Percentiles rank a stretch among this genome's conserved stretches.
Conservation (phyloP, 2,329 filamentous ascomycete species). For the Trichophyton simii region DNA sequence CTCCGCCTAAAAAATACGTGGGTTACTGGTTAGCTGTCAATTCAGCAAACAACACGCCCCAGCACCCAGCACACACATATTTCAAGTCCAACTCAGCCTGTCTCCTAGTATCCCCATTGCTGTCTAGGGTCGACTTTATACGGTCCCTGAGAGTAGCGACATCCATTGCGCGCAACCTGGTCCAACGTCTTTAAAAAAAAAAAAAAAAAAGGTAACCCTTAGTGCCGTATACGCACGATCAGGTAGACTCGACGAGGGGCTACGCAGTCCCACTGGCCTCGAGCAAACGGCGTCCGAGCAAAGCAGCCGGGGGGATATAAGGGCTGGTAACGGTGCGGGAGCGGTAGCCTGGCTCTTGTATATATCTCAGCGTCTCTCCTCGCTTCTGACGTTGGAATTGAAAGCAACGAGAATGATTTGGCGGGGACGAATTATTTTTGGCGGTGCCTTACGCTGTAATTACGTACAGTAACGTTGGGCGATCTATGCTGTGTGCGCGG, state of each 20-base stretch:
- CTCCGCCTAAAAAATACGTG: slow-evolving; percentile 54
- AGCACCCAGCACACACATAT: slow-evolving; percentile 39
- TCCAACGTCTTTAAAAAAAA: neutral
- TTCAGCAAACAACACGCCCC: neutral
- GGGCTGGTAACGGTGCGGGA: neutral
- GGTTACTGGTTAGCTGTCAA: neutral
- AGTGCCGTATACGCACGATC: slow-evolving; percentile 3
- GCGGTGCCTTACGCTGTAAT: slow-evolving; percentile 2
- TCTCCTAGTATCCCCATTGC: slow-evolving; percentile 48
- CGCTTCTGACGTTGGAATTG: neutral
- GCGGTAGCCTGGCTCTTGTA: neutral
- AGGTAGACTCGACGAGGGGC: slow-evolving; percentile 1
- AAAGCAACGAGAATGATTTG: neutral
- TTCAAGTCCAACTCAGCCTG: slow-evolving; percentile 54
- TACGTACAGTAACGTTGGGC: neutral
- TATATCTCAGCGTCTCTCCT: neutral
- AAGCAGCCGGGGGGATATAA: neutral
- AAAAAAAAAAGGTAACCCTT: neutral
- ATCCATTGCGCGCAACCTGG: slow-evolving; percentile 40
- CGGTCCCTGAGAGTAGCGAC: slow-evolving; percentile 48
- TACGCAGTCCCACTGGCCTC: neutral
- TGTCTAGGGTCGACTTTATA: slow-evolving; percentile 51
- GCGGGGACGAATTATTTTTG: slow-evolving; percentile 6
- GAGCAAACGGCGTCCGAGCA: neutral
- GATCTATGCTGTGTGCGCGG: neutral